Evolutionary conservation across 495 filamentous ascomycete genomes (phyloP), one percentile per base, ranked within the genome.

Genomic region (Aspergillus coremiiformis): DNA sequence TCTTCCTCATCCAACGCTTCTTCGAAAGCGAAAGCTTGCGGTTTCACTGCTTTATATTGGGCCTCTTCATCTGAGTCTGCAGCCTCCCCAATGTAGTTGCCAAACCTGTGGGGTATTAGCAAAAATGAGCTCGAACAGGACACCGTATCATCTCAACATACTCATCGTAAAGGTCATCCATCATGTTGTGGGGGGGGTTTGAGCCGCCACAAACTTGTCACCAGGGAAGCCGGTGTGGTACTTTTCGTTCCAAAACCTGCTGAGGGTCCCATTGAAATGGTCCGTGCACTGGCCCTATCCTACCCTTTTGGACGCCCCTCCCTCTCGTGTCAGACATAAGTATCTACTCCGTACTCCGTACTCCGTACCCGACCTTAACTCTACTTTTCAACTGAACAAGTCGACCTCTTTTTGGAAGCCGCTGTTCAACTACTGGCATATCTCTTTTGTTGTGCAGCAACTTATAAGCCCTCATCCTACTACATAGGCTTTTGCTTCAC

Each of bases 31-130:
- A 94, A 96, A 57, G 84, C 83, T 58, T 85, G 86, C 8, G 73
- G 72, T 24, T 78, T 80, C 63, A 79, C 79, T 55, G 85, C 81
- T 60, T 83, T 86, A 70, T 81, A 77, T 57, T 89, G 78, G 53
- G 82, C 82, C 61, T 95, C 92, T 61, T 89, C 87, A 58, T 94
- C 91, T 30, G 89, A 94, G 63, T 90, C 87, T 59, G 84, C 87
- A 57, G 80, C 85, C 65, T 95, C 93, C 58, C 93, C 92, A 63
- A 96, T 95, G 71, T 88, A 95, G 69, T 96, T 96, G 64, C 90
- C 90, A 72, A 95, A 96, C 76, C 87, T 91, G 53, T 44, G 48
- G 6, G 22, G 7, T n/a, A 43, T 21, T 8, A 44, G 53, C 23
- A 55, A 60, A 56, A 49, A 53, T 58, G 56, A 45, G 43, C 44